These are phyloP conservation scores for Aspergillus sp. DNA, from an alignment of 2,329 filamentous ascomycete genomes.

Conservation along the genomic window DNA sequence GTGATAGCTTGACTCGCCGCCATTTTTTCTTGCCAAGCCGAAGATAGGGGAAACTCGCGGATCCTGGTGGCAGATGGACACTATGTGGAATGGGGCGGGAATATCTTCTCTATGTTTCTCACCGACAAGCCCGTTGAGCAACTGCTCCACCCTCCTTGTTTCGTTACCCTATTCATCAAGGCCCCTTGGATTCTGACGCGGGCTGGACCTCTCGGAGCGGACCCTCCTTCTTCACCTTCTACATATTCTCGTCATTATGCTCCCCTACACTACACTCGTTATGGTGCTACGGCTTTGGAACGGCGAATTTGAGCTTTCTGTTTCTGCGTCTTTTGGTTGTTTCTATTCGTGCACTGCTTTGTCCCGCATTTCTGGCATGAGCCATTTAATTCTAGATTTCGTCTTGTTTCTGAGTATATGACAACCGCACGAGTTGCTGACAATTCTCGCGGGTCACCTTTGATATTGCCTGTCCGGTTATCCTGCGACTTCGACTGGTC, in stretches of 20 bases:
- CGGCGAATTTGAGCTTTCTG: conserved; percentile 33
- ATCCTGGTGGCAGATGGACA: conserved; percentile 20
- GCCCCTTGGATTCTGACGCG: conserved; percentile 13
- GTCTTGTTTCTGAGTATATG: conserved; percentile 24
- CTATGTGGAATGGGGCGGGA: conserved; percentile 15
- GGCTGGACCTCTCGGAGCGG: conserved; percentile 20
- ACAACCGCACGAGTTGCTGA: conserved; percentile 16
- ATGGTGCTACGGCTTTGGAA: conserved; percentile 40
- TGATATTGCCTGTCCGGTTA: conserved; percentile 7
- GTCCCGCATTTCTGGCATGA: conserved; percentile 23
- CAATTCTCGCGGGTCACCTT: conserved; percentile 3
- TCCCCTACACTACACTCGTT: conserved; percentile 27
- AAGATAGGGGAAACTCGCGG: conserved; percentile 17
- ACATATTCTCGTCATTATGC: conserved; percentile 21
- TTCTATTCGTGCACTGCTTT: conserved; percentile 16
- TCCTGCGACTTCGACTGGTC: conserved; percentile 3
- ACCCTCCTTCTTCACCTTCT: conserved; percentile 21
- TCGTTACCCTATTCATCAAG: conserved; percentile 13
- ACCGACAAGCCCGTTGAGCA: conserved; percentile 4
- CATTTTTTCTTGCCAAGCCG: conserved; percentile 10
- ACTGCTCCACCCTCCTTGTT: conserved; percentile 11
- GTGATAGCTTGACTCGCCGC: conserved; percentile 12
- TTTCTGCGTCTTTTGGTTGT: conserved; percentile 16
- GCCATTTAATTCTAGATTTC: conserved; percentile 29
- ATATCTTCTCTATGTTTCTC: conserved; percentile 17